phyloP scores from a whole-genome alignment of 305 asterid genomes.

The Striga hermonthica region DNA sequence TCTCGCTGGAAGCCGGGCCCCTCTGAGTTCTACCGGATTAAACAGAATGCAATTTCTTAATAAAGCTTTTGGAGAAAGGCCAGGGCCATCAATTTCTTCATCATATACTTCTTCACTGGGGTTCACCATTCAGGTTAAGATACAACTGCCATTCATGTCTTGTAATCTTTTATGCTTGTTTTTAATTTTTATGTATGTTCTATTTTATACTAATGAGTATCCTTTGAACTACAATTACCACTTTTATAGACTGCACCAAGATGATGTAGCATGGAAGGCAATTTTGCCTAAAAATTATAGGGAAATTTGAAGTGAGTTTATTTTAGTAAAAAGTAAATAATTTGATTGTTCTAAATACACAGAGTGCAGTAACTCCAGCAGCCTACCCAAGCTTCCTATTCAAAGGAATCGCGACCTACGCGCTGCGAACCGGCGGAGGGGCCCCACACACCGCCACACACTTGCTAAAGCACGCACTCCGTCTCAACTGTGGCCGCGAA shows the following conservation, averaged over 20 bases:
- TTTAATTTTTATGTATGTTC: no score
- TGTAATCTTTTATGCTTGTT: no score
- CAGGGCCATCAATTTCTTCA: constrained; percentile 59
- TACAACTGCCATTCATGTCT: not conserved
- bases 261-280: no score
- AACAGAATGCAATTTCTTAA: constrained; percentile 34
- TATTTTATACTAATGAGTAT: no score
- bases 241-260: no score
- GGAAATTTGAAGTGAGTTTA: no score
- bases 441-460: constrained; percentile 27
- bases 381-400: constrained; percentile 44
- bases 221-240: no score
- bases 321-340: no score
- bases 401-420: constrained; percentile 39
- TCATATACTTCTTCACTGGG: constrained; percentile 51
- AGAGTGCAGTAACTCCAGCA: constrained; percentile 52
- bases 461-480: constrained; percentile 30
- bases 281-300: no score
- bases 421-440: not conserved
- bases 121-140: constrained; percentile 51
- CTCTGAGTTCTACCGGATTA: constrained; percentile 42
- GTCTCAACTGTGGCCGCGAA: constrained; percentile 27
- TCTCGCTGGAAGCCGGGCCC: constrained; percentile 44
- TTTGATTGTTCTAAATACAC: constrained; percentile 3
- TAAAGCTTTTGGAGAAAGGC: constrained; percentile 44